Evolutionary conservation across 768 basidiomycete genomes (phyloP).

Genomic region (Psilocybe subaeruginosa): DNA sequence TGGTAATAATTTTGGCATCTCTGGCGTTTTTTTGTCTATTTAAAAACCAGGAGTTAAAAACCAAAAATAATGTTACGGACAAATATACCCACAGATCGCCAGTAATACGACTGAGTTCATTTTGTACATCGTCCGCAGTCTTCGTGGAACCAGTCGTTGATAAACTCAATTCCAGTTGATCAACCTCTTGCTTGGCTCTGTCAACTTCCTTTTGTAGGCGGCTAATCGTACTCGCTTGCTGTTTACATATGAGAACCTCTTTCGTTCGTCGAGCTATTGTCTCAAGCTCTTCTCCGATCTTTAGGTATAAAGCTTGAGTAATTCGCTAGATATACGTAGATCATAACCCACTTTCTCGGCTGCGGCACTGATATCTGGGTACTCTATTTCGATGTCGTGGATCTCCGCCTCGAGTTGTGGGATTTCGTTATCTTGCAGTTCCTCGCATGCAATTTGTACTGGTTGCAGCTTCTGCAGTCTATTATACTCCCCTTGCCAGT

Average conservation of each 20-base stretch:
- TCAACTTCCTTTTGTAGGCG: constrained; percentile 64
- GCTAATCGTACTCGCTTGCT: constrained; percentile 59
- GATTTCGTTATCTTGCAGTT: constrained; percentile 63
- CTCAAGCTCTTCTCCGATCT: constrained; percentile 59
- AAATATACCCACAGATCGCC: constrained; percentile 60
- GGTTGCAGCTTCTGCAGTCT: constrained; percentile 64
- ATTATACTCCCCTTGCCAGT: constrained; percentile 63
- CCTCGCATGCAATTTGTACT: constrained; percentile 52
- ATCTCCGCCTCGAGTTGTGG: constrained; percentile 68
- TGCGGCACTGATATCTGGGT: constrained; percentile 50
- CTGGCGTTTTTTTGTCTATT: constrained; percentile 67
- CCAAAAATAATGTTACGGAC: background rate
- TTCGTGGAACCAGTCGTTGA: constrained; percentile 73
- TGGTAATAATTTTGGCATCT: constrained; percentile 56
- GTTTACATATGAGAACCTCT: constrained; percentile 62
- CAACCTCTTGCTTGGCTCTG: constrained; percentile 62
- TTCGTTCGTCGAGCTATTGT: constrained; percentile 59
- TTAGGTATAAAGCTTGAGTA: constrained; percentile 5
- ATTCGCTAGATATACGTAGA: constrained; percentile 5
- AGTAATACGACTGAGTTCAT: constrained; percentile 66
- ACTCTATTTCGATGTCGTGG: constrained; percentile 52
- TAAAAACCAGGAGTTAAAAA: background rate
- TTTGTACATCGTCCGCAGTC: constrained; percentile 86
- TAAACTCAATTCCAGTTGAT: constrained; percentile 69
- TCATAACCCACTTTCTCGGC: constrained; percentile 63